phyloP scores from a whole-genome alignment of 2,329 filamentous ascomycete genomes.

The Aurifilum marmelostoma region DNA sequence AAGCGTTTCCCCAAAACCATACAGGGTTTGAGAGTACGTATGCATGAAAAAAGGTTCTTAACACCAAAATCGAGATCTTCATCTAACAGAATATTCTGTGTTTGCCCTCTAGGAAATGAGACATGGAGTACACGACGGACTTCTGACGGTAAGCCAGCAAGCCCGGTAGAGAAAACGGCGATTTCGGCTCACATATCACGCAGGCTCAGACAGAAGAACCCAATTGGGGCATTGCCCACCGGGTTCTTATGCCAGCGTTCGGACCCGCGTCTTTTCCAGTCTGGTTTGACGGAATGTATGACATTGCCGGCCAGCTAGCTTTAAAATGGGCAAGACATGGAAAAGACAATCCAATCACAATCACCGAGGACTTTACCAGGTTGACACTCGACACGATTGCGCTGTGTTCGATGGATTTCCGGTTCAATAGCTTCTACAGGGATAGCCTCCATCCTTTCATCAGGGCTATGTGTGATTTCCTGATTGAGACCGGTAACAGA shows the following conservation, averaged over 20 bases:
- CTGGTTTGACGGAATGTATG: slow-evolving; percentile 28
- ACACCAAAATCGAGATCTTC: too few species aligned
- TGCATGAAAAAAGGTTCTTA: not conserved
- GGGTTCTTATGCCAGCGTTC: slow-evolving; percentile 29
- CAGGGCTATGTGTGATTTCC: slow-evolving; percentile 21
- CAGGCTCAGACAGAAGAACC: not conserved
- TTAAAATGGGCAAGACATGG: slow-evolving; percentile 26
- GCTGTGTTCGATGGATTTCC: slow-evolving; percentile 29
- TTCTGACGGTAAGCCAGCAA: not conserved
- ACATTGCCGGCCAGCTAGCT: slow-evolving; percentile 28
- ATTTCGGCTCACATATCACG: not conserved
- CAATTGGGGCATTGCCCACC: slow-evolving; percentile 31
- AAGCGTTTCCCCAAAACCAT: slow-evolving; percentile 28
- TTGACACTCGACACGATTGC: slow-evolving; percentile 30
- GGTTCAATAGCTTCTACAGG: slow-evolving; percentile 31
- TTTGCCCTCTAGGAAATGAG: not conserved
- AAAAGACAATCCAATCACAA: not conserved
- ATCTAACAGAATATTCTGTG: too few species aligned
- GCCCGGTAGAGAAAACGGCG: not conserved
- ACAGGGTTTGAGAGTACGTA: not conserved
- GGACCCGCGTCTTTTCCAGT: slow-evolving; percentile 22
- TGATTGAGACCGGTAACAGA: slow-evolving; percentile 23
- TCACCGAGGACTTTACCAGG: slow-evolving; percentile 13
- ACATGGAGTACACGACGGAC: not conserved
- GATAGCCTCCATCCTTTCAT: slow-evolving; percentile 25